Conservation (phyloP, 345 rosid genomes). For the Barbarea vulgaris region DNA sequence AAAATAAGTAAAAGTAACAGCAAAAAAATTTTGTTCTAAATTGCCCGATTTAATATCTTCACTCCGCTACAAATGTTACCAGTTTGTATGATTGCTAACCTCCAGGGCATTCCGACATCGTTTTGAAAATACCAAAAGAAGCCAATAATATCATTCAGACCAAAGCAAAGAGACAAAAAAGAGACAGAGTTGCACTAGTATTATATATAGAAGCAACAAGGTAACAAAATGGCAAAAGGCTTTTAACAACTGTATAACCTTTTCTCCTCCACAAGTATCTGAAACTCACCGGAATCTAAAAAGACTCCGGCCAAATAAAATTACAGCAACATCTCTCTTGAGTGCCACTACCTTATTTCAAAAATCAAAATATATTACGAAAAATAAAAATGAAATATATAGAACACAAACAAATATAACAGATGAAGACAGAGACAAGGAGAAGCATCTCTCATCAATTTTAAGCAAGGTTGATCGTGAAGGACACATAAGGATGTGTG, state of each 20-base stretch:
- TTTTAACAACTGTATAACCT: conserved; percentile 33
- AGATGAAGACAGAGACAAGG: conserved; percentile 21
- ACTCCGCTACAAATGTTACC: conserved; percentile 5
- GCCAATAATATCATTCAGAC: conserved; percentile 16
- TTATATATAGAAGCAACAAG: background rate
- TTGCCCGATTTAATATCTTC: background rate
- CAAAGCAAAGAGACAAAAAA: conserved; percentile 7
- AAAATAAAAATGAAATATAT: conserved; percentile 20
- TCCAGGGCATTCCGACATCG: conserved; percentile 13
- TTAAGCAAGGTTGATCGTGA: conserved; percentile 89
- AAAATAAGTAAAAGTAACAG: background rate
- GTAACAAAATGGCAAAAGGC: conserved; percentile 35
- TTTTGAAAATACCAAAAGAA: conserved; percentile 10
- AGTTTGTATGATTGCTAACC: background rate
- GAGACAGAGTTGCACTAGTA: background rate
- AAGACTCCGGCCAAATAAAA: conserved; percentile 37
- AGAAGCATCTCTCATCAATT: conserved; percentile 37
- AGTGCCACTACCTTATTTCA: conserved; percentile 37
- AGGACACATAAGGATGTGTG: conserved; percentile 80
- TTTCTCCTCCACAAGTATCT: conserved; percentile 28
- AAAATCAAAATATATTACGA: conserved; percentile 34
- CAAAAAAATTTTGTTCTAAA: background rate
- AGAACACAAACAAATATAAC: conserved; percentile 40
- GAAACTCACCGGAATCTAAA: conserved; percentile 33
- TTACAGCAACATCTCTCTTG: conserved; percentile 41